phyloP scores from a whole-genome alignment of 192 early-diverging fungal genomes.

The Coemansia sp. region DNA sequence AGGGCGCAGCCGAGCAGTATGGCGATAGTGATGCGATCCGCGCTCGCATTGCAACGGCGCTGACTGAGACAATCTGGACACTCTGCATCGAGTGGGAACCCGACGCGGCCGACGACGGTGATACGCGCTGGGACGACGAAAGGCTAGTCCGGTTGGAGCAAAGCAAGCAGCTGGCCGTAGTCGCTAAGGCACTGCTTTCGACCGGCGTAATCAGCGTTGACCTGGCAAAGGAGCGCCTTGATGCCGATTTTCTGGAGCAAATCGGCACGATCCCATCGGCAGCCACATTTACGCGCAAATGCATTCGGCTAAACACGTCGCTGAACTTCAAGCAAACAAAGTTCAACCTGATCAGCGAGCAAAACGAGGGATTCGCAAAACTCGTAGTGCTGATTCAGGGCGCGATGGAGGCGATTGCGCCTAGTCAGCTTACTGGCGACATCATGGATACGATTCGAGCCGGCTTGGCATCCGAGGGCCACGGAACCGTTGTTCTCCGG shows the following conservation, averaged over 20 bases:
- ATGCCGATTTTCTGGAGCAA: constrained; percentile 38
- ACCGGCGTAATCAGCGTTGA: constrained; percentile 17
- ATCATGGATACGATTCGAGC: constrained; percentile 8
- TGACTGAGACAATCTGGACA: constrained; percentile 38
- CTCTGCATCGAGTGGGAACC: constrained; percentile 41
- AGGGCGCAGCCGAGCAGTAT: background rate
- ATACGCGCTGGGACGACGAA: constrained; percentile 16
- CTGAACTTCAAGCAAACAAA: constrained; percentile 51
- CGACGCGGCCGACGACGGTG: constrained; percentile 14
- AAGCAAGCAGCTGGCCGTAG: constrained; percentile 12
- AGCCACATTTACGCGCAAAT: constrained; percentile 23
- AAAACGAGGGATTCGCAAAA: constrained; percentile 49
- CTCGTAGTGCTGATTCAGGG: constrained; percentile 37
- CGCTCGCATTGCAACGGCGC: constrained; percentile 19
- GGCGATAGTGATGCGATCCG: constrained; percentile 10
- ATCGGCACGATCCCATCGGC: constrained; percentile 27
- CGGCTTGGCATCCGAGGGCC: background rate
- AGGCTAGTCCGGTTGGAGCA: constrained; percentile 16
- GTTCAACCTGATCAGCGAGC: constrained; percentile 45
- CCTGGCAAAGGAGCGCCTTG: constrained; percentile 37
- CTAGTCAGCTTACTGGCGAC: constrained; percentile 14
- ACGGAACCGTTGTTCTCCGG: constrained; percentile 2
- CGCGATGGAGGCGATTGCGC: constrained; percentile 24
- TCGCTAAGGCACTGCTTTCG: constrained; percentile 19
- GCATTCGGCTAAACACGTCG: constrained; percentile 39